A percentile compares a stretch with the other conserved stretches of the same genome.
phyloP scores from a whole-genome alignment of 805 yeast genomes.

The Myxozyma neglecta region DNA sequence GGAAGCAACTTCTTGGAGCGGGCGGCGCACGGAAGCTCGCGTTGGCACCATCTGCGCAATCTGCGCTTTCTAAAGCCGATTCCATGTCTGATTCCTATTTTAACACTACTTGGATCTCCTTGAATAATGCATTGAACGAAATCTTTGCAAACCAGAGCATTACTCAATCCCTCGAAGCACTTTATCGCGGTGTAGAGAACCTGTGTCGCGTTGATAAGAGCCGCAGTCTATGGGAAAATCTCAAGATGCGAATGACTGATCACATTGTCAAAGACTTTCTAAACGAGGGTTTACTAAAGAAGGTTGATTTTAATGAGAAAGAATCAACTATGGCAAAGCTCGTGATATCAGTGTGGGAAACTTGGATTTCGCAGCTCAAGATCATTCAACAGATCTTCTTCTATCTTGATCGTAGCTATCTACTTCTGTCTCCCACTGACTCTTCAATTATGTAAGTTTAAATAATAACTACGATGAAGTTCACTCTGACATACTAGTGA shows the following conservation, averaged over 20 bases:
- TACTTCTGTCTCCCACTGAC: conserved; percentile 24
- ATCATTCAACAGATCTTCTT: conserved; percentile 36
- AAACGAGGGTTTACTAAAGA: not conserved
- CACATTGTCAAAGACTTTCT: conserved; percentile 16
- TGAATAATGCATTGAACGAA: conserved; percentile 19
- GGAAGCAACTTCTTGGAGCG: conserved; percentile 17
- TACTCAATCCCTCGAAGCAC: conserved; percentile 35
- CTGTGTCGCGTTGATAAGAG: conserved; percentile 36
- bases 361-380: conserved; percentile 31
- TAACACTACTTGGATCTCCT: conserved; percentile 13
- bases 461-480: too few relatives aligned
- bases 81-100: conserved; percentile 18
- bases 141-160: conserved; percentile 12
- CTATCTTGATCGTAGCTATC: conserved; percentile 38
- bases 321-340: conserved; percentile 25
- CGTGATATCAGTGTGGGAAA: conserved; percentile 25
- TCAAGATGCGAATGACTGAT: conserved; percentile 20
- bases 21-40: conserved; percentile 23
- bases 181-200: conserved; percentile 39
- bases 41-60: conserved; percentile 1
- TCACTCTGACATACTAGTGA: conserved; percentile 11
- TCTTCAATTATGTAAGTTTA: not conserved
- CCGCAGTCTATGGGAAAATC: conserved; percentile 32
- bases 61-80: not conserved
- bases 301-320: not conserved